phyloP scores from a whole-genome alignment of 2,329 filamentous ascomycete species.

The Davidsoniella eucalypti region DNA sequence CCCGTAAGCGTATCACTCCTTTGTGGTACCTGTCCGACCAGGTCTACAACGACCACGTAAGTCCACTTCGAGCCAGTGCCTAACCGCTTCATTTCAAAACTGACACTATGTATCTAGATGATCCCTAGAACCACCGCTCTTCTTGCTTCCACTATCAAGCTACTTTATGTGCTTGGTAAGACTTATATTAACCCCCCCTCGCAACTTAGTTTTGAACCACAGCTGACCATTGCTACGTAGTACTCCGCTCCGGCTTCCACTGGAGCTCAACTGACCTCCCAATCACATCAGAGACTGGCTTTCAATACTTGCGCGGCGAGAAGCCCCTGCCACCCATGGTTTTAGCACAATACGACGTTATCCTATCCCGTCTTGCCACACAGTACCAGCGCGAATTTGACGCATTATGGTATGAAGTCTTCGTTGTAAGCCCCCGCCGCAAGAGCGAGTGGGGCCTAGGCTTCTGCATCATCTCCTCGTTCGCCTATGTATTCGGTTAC shows the following conservation, averaged over 20 bases:
- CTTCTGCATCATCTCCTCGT: conserved; percentile 2
- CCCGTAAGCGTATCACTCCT: too few relatives aligned
- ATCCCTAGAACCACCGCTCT: not conserved
- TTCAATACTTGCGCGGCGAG: not conserved
- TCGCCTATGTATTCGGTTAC: not conserved
- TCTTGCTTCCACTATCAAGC: not conserved
- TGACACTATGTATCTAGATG: not conserved
- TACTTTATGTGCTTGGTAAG: not conserved
- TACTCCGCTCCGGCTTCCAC: not conserved
- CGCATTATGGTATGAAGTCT: not conserved
- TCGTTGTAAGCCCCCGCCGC: not conserved
- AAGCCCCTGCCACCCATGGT: conserved; percentile 1
- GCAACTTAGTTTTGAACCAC: not conserved
- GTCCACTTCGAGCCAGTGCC: too few relatives aligned
- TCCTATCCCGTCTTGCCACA: not conserved
- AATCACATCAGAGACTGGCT: not conserved
- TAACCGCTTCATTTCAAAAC: too few relatives aligned
- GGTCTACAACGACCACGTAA: too few relatives aligned
- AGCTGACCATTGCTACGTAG: not conserved
- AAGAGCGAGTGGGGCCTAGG: conserved; percentile 1
- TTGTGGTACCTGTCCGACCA: too few relatives aligned
- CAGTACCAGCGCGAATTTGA: conserved; percentile 7
- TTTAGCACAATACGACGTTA: not conserved
- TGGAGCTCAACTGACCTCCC: not conserved
- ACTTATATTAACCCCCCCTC: not conserved